A percentile compares a stretch with the other conserved stretches of the same genome.
These are phyloP conservation scores for Tolypocladium capitatum DNA, from an alignment of 2,329 filamentous ascomycete species.

Conservation along the genomic window DNA sequence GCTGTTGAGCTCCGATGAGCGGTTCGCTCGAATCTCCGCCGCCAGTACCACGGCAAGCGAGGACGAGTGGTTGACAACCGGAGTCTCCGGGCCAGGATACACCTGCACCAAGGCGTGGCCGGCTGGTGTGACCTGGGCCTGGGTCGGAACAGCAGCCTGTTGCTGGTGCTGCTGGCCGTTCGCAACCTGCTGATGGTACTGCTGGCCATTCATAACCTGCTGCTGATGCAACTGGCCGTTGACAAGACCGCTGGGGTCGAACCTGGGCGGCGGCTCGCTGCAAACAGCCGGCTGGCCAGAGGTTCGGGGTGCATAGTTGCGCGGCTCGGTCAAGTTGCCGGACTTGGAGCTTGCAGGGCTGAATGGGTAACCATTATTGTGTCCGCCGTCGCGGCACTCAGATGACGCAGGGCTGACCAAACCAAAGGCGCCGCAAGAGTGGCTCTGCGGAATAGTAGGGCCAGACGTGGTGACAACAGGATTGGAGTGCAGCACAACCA, in stretches of 20 bases:
- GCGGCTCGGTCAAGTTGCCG: conserved; percentile 23
- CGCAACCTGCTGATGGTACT: not conserved
- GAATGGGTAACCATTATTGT: not conserved
- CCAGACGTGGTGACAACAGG: not conserved
- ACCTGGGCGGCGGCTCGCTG: conserved; percentile 23
- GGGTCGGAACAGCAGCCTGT: not conserved
- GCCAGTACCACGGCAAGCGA: not conserved
- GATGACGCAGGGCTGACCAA: conserved; percentile 2
- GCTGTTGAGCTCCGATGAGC: conserved; percentile 23
- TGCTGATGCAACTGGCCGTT: too few relatives aligned
- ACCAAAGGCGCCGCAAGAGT: conserved; percentile 4
- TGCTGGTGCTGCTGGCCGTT: not conserved
- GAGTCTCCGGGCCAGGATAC: not conserved
- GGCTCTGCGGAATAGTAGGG: conserved; percentile 5
- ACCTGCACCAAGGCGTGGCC: not conserved
- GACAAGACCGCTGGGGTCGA: conserved; percentile 11
- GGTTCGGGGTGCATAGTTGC: conserved; percentile 26
- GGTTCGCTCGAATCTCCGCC: conserved; percentile 9
- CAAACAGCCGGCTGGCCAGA: conserved; percentile 10
- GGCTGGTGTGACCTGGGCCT: not conserved
- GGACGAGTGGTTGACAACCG: not conserved
- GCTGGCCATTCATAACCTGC: not conserved
- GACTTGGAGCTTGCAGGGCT: conserved; percentile 4
- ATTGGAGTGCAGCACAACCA: not conserved
- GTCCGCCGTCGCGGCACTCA: not conserved